A percentile compares a stretch with the other conserved stretches of the same genome.
phyloP scores from a whole-genome alignment of 352 stramenopile genomes.

The Pythium rishiriense region DNA sequence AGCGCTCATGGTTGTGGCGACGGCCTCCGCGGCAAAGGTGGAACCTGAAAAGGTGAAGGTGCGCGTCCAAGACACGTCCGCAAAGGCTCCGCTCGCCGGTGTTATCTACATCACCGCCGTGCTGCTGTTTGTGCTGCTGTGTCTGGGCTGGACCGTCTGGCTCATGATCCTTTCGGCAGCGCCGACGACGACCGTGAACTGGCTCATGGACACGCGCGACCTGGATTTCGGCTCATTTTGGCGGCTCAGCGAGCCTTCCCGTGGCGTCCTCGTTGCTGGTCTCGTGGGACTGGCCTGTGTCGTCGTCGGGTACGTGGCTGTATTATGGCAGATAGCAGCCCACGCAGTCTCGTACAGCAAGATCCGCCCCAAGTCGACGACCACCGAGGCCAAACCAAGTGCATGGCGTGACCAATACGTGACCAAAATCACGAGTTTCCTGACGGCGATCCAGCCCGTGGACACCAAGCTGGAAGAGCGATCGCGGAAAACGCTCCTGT shows the following conservation, averaged over 20 bases:
- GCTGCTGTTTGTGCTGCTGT: not conserved
- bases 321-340: not conserved
- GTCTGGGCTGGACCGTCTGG: constrained; percentile 32
- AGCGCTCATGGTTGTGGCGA: too few relatives aligned
- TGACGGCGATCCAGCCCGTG: not conserved
- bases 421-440: too few relatives aligned
- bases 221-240: constrained; percentile 44
- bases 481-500: too few relatives aligned
- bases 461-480: not conserved
- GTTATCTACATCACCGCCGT: not conserved
- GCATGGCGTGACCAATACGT: too few relatives aligned
- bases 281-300: not conserved
- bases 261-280: not conserved
- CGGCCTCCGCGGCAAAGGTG: too few relatives aligned
- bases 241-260: constrained; percentile 27
- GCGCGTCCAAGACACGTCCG: too few relatives aligned
- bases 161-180: constrained; percentile 33
- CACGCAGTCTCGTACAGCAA: too few relatives aligned
- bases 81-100: too few relatives aligned
- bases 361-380: too few relatives aligned
- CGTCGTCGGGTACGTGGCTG: not conserved
- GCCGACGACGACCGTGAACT: constrained; percentile 38
- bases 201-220: constrained; percentile 31
- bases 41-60: too few relatives aligned
- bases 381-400: too few relatives aligned